Conservation (phyloP, 2,329 filamentous ascomycete genomes). For the Trichoderma atroviride region DNA sequence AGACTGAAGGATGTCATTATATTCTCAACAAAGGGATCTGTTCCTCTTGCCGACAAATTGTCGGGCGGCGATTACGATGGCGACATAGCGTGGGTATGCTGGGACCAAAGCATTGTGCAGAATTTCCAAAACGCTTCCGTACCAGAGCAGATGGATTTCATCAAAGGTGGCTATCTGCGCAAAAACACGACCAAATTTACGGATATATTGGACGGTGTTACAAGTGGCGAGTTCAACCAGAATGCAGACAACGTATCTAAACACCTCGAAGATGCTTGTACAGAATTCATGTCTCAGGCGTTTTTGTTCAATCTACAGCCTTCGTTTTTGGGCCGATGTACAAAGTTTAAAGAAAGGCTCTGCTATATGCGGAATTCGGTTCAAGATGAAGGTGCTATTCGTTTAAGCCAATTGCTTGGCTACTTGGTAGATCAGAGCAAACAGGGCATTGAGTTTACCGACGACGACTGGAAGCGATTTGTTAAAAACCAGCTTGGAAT, state of each 20-base stretch:
- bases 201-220: conserved; percentile 42
- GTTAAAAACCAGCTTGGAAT: conserved; percentile 34
- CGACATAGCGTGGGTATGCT: conserved; percentile 77
- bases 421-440: conserved; percentile 61
- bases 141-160: conserved; percentile 45
- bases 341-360: conserved; percentile 63
- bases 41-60: conserved; percentile 68
- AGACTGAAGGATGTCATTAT: conserved; percentile 77
- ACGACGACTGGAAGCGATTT: conserved; percentile 46
- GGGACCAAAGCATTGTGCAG: conserved; percentile 66
- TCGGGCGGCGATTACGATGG: conserved; percentile 84
- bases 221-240: background rate
- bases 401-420: conserved; percentile 55
- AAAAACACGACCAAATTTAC: conserved; percentile 52
- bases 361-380: conserved; percentile 63
- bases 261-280: conserved; percentile 36
- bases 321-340: conserved; percentile 64
- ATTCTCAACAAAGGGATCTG: conserved; percentile 66
- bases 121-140: conserved; percentile 65
- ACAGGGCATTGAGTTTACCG: conserved; percentile 55
- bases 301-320: conserved; percentile 62
- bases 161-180: conserved; percentile 49
- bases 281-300: conserved; percentile 54
- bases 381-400: conserved; percentile 45
- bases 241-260: conserved; percentile 27